Conservation (phyloP, 1,284 basidiomycete species). For the Cutaneotrichosporon sp. region DNA sequence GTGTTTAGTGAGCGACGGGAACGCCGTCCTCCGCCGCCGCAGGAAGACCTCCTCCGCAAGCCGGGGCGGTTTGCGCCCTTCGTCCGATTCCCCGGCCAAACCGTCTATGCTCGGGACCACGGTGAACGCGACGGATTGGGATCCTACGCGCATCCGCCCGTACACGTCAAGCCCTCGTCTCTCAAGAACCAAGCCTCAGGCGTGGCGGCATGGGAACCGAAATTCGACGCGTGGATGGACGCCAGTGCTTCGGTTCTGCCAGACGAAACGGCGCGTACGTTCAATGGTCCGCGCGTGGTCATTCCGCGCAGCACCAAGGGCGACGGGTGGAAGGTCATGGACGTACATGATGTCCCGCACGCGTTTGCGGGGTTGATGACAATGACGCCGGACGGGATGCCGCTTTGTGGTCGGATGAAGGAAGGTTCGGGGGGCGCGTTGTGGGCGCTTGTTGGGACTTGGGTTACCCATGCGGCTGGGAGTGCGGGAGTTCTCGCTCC, state of each 20-base stretch:
- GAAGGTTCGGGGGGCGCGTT: constrained; percentile 9
- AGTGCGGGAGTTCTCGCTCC: constrained; percentile 28
- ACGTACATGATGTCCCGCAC: constrained; percentile 6
- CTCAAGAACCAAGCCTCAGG: constrained; percentile 17
- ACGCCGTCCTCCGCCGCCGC: background rate
- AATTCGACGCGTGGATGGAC: constrained; percentile 23
- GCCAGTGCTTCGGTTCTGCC: constrained; percentile 23
- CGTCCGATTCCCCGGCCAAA: constrained; percentile 30
- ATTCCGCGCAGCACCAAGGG: background rate
- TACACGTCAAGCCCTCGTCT: constrained; percentile 14
- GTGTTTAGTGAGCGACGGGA: constrained; percentile 14
- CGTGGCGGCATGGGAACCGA: constrained; percentile 25
- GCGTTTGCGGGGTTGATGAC: constrained; percentile 35
- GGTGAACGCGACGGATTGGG: constrained; percentile 34
- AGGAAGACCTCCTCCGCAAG: background rate
- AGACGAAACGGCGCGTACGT: constrained; percentile 17
- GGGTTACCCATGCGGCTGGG: constrained; percentile 39
- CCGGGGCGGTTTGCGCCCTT: constrained; percentile 19
- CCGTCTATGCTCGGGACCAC: constrained; percentile 37
- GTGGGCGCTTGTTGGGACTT: constrained; percentile 30
- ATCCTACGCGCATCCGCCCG: constrained; percentile 30
- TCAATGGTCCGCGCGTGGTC: constrained; percentile 4
- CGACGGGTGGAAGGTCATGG: background rate
- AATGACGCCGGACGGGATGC: constrained; percentile 36
- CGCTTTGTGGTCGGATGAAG: constrained; percentile 29